Conservation (phyloP, 495 filamentous ascomycete genomes). For the Cryomyces antarcticus region DNA sequence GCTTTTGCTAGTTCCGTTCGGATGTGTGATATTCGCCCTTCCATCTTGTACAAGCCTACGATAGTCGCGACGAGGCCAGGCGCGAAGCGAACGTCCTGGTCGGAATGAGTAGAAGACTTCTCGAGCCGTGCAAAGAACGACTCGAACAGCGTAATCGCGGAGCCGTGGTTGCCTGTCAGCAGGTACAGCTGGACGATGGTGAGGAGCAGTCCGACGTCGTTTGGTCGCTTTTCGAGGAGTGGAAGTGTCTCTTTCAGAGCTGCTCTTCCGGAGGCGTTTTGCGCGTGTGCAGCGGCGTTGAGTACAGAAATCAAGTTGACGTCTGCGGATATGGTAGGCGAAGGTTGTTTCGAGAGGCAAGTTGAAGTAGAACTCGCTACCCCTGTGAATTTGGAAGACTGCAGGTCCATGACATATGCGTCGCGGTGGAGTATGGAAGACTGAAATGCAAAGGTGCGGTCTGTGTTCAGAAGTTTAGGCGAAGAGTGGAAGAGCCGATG, state of each 20-base stretch:
- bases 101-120: conserved; percentile 32
- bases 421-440: conserved; percentile 46
- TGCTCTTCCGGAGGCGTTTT: conserved; percentile 40
- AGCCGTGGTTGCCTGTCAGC: conserved; percentile 47
- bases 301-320: conserved; percentile 50
- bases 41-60: conserved; percentile 58
- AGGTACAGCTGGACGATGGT: conserved; percentile 75
- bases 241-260: conserved; percentile 55
- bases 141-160: conserved; percentile 59
- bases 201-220: conserved; percentile 66
- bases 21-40: conserved; percentile 56
- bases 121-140: conserved; percentile 55
- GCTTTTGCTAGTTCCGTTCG: conserved; percentile 58
- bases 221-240: conserved; percentile 53
- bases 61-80: conserved; percentile 73
- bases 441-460: conserved; percentile 65
- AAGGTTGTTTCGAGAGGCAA: conserved; percentile 30
- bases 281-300: conserved; percentile 57
- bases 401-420: conserved; percentile 48
- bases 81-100: conserved; percentile 53
- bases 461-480: conserved; percentile 36
- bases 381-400: conserved; percentile 56
- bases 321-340: conserved; percentile 32
- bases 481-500: conserved; percentile 44
- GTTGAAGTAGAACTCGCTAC: conserved; percentile 45